Conservation (phyloP, 228 moss, liverwort and hornwort genomes). For the Sphagnum fallax region DNA sequence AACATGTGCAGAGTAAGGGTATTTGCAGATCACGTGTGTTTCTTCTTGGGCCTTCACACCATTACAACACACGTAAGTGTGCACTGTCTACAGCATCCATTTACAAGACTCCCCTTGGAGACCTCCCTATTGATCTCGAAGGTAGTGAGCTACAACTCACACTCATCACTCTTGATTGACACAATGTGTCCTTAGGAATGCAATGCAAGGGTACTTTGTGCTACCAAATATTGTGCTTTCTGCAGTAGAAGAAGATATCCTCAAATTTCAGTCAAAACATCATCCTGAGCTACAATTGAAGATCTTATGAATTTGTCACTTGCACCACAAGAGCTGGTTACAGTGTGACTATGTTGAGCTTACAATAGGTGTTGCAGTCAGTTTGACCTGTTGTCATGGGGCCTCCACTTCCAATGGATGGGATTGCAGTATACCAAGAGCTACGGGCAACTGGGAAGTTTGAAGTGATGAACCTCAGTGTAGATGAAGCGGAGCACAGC, state of each 20-base stretch:
- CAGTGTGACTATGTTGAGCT: too few relatives aligned
- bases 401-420: background rate
- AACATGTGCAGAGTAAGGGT: constrained; percentile 20
- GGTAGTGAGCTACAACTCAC: constrained; percentile 18
- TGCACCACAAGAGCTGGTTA: too few relatives aligned
- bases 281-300: too few relatives aligned
- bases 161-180: too few relatives aligned
- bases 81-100: constrained; percentile 71
- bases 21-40: constrained; percentile 75
- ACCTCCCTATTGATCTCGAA: constrained; percentile 87
- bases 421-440: constrained; percentile 78
- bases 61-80: constrained; percentile 88
- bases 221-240: too few relatives aligned
- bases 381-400: too few relatives aligned
- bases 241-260: too few relatives aligned
- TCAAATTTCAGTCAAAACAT: too few relatives aligned
- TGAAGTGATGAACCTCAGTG: constrained; percentile 83
- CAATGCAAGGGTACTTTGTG: too few relatives aligned
- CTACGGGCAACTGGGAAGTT: constrained; percentile 79
- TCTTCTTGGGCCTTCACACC: constrained; percentile 95
- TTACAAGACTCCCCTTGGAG: constrained; percentile 88
- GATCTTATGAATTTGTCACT: too few relatives aligned
- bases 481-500: constrained; percentile 97
- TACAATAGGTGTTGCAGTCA: too few relatives aligned
- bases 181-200: too few relatives aligned